These are phyloP conservation scores for Micromonas commoda DNA, from an alignment of 139 green algal species.

Conservation along the genomic window DNA sequence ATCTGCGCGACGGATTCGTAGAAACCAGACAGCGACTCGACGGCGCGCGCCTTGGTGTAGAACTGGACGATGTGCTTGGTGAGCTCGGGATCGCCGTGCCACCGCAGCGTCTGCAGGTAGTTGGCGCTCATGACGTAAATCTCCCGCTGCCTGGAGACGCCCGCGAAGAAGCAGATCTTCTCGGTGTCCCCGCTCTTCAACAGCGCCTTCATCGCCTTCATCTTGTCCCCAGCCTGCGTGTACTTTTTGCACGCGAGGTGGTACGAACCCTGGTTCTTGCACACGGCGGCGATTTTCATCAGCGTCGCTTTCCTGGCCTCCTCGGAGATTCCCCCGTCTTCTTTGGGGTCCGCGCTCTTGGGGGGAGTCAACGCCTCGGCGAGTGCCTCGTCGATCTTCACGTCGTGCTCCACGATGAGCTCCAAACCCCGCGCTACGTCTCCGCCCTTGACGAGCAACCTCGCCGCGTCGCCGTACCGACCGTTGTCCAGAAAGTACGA, in stretches of 20 bases:
- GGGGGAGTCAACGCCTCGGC: slow-evolving; percentile 64
- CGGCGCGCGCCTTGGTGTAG: slow-evolving; percentile 69
- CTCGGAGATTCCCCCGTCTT: slow-evolving; percentile 26
- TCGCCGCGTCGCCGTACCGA: too few species aligned
- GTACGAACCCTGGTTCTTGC: slow-evolving; percentile 64
- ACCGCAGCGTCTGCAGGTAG: slow-evolving; percentile 69
- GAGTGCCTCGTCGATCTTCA: slow-evolving; percentile 63
- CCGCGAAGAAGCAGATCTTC: slow-evolving; percentile 81
- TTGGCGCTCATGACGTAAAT: slow-evolving; percentile 66
- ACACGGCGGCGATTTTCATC: slow-evolving; percentile 52
- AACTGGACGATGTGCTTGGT: slow-evolving; percentile 70
- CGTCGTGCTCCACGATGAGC: slow-evolving; percentile 55
- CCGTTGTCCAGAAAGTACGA: too few species aligned
- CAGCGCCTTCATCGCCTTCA: slow-evolving; percentile 72
- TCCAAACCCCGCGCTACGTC: slow-evolving; percentile 57
- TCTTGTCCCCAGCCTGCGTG: slow-evolving; percentile 68
- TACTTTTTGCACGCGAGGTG: slow-evolving; percentile 81
- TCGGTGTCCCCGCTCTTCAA: slow-evolving; percentile 63
- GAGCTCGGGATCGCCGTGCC: slow-evolving; percentile 58
- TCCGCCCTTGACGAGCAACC: too few species aligned
- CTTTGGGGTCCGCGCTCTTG: slow-evolving; percentile 35
- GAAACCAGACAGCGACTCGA: slow-evolving; percentile 62
- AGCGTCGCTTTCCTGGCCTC: slow-evolving; percentile 46
- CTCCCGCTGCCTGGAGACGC: slow-evolving; percentile 61
- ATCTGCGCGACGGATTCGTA: slow-evolving; percentile 72